Evolutionary conservation across 2,329 filamentous ascomycete genomes (phyloP).

Genomic region (Colletotrichum orchidophilum): DNA sequence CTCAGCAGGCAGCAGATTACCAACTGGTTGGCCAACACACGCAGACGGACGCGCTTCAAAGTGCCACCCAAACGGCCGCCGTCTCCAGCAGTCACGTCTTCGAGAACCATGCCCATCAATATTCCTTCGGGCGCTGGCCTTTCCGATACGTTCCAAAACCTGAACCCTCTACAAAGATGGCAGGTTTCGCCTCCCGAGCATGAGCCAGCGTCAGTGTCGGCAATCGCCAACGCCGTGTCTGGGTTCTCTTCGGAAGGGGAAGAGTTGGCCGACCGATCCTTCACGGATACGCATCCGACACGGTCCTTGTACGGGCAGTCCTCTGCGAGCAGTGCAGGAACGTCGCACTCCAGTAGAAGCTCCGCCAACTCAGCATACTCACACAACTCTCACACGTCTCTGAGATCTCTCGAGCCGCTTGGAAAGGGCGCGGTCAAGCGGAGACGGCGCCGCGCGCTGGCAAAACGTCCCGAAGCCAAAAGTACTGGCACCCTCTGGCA

Average conservation of each 20-base stretch:
- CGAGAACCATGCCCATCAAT: not conserved
- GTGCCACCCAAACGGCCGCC: slow-evolving; percentile 24
- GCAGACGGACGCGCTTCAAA: slow-evolving; percentile 16
- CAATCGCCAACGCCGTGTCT: slow-evolving; percentile 35
- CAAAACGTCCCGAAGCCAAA: not conserved
- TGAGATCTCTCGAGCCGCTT: not conserved
- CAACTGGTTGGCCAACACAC: slow-evolving; percentile 31
- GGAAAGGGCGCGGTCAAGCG: not conserved
- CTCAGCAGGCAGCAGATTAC: slow-evolving; percentile 30
- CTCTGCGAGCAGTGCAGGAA: slow-evolving; percentile 35
- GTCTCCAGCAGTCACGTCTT: slow-evolving; percentile 16
- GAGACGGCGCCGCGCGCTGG: slow-evolving; percentile 3
- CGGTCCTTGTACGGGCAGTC: slow-evolving; percentile 25
- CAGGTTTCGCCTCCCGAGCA: slow-evolving; percentile 37
- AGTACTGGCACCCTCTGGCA: slow-evolving; percentile 7
- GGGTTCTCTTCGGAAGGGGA: not conserved
- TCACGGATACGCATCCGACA: slow-evolving; percentile 11
- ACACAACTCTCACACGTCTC: slow-evolving; percentile 4
- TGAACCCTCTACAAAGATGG: slow-evolving; percentile 32
- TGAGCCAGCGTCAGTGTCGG: slow-evolving; percentile 37
- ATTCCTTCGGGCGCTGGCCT: not conserved
- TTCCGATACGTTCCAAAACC: slow-evolving; percentile 4
- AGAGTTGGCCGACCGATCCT: not conserved
- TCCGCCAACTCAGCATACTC: slow-evolving; percentile 31
- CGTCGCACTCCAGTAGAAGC: slow-evolving; percentile 32